Base-by-base conservation (phyloP, 2,329 filamentous ascomycete species). In the Fusarium keratoplasticum region DNA sequence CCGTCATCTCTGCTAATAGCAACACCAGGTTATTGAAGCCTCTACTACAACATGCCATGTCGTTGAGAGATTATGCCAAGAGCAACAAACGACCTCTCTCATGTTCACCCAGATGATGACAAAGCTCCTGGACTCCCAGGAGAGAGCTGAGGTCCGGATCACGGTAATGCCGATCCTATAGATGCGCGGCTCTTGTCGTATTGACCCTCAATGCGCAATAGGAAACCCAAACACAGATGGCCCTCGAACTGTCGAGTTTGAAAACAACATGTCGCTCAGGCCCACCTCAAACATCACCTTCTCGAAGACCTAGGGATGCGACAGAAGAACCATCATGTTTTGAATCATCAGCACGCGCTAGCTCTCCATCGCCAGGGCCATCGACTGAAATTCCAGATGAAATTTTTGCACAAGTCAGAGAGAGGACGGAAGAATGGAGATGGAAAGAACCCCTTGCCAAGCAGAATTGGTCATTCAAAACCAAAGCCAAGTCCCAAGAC, bases 331-430 rank as follows among this genome's bases (percentile, higher is more conserved):
- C 44, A 27, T 18, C 8, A 18, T 5, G 7, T 6, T 50, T 18
- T 11, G 0, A 11, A 18, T 18, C 22, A 5, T 8, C 44, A 2
- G 1, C 22, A 6, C 4, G 14, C 0, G 4, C 8, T 10, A 1
- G 14, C 22, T 27, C 44, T 27, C 18, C 5, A 1, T 27, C 8
- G 1, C 22, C 14, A 27, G 42, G 3, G 8, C 7, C 22, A 47
- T 27, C 13, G 1, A 11, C 22, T 18, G 14, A 47, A 9, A 27
- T 10, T 9, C 14, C 7, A 9, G 44, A 50, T 14, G 44, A 18
- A 0, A 11, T 11, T 18, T 11, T 27, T 3, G 16, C 14, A 18
- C 8, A 11, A 6, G 22, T 27, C 22, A 50, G 2, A 2, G 44
- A 6, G 8, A 50, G 44, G 11, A 50, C 44, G 0, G 14, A 50